Conservation (phyloP, 1,284 basidiomycete genomes). For the Cryptococcus sp. region DNA sequence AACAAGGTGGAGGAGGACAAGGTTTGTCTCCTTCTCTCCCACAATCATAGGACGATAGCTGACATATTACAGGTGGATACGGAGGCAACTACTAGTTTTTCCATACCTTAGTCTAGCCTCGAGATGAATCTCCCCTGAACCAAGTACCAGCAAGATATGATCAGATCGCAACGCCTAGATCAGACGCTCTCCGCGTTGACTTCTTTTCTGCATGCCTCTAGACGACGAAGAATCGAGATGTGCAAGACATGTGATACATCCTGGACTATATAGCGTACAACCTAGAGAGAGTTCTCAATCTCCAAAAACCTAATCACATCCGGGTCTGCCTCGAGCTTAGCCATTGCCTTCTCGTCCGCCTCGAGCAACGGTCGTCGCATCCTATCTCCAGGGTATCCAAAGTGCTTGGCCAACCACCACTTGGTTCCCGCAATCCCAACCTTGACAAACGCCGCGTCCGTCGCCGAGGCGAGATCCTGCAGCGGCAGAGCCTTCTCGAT, state of each 20-base stretch:
- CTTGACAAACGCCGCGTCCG: constrained; percentile 73
- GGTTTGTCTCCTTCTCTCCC: too few species aligned
- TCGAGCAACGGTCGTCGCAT: constrained; percentile 67
- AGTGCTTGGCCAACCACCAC: constrained; percentile 62
- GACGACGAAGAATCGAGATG: too few species aligned
- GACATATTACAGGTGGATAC: constrained; percentile 2
- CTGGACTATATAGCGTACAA: too few species aligned
- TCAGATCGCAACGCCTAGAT: too few species aligned
- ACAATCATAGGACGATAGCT: too few species aligned
- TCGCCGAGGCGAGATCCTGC: constrained; percentile 71
- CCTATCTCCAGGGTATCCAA: constrained; percentile 61
- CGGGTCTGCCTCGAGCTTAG: constrained; percentile 62
- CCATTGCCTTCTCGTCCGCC: constrained; percentile 54
- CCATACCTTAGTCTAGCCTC: too few species aligned
- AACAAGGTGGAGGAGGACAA: neutral
- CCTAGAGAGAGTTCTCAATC: constrained; percentile 52
- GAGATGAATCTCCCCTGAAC: too few species aligned
- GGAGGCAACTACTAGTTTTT: constrained; percentile 1
- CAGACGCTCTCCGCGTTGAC: too few species aligned
- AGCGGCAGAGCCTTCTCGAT: constrained; percentile 65
- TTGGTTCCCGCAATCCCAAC: constrained; percentile 77
- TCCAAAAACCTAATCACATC: constrained; percentile 62
- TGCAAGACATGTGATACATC: too few species aligned
- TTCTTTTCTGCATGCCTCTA: too few species aligned
- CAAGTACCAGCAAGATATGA: too few species aligned